Percentiles rank a stretch among this genome's conserved stretches.
Evolutionary conservation across 2,329 filamentous ascomycete species (phyloP).

Genomic region (Metarhizium sp.): DNA sequence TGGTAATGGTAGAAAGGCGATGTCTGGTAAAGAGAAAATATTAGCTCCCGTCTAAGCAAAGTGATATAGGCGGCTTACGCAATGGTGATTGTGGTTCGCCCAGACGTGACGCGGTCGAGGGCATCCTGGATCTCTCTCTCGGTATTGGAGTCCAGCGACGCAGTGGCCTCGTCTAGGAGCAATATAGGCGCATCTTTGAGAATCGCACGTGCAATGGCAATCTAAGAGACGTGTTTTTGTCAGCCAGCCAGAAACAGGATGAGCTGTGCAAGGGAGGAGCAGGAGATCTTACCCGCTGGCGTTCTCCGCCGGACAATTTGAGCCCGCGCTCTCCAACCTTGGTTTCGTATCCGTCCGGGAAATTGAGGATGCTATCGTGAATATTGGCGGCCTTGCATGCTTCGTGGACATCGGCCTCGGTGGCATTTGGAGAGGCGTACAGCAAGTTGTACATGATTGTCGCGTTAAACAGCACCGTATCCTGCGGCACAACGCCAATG

Average conservation of each 20-base stretch:
- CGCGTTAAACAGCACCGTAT: conserved; percentile 54
- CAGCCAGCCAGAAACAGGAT: conserved; percentile 40
- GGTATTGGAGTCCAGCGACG: conserved; percentile 35
- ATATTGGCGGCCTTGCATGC: conserved; percentile 54
- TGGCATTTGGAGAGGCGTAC: conserved; percentile 53
- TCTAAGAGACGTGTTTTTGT: conserved; percentile 43
- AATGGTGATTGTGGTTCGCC: conserved; percentile 43
- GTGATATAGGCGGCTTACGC: conserved; percentile 15
- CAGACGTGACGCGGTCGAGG: conserved; percentile 32
- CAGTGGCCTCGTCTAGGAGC: conserved; percentile 41
- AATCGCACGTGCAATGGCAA: conserved; percentile 32
- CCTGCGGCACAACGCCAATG: conserved; percentile 57
- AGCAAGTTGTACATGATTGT: conserved; percentile 56
- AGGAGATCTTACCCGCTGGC: conserved; percentile 29
- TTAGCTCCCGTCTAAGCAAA: neutral
- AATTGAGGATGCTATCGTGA: conserved; percentile 53
- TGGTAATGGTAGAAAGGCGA: conserved; percentile 30
- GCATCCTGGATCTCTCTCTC: conserved; percentile 36
- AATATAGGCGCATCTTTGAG: conserved; percentile 18
- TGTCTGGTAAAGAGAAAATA: conserved; percentile 16
- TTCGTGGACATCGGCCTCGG: conserved; percentile 47
- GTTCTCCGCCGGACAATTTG: conserved; percentile 39
- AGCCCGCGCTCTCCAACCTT: conserved; percentile 39
- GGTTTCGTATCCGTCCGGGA: conserved; percentile 42
- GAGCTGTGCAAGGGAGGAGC: neutral